Percentiles rank a stretch among this genome's conserved stretches.
phyloP scores from a whole-genome alignment of 768 basidiomycete species.

The Lentinula aciculospora region DNA sequence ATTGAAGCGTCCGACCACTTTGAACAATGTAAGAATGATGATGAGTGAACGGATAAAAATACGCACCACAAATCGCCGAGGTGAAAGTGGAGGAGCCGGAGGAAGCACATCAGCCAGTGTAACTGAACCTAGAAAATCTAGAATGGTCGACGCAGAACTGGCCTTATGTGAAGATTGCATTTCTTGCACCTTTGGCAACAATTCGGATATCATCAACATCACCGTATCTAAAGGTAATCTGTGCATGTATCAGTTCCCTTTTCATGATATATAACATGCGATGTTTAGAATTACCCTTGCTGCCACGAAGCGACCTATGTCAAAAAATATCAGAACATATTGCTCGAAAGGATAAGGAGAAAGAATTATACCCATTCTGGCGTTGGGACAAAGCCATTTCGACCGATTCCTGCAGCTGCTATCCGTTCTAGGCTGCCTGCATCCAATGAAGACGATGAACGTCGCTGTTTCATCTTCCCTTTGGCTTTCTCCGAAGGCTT shows the following conservation, averaged over 20 bases:
- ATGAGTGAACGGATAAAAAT: neutral
- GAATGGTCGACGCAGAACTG: conserved; percentile 61
- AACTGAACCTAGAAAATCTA: conserved; percentile 69
- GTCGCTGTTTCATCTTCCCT: conserved; percentile 84
- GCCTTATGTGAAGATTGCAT: conserved; percentile 66
- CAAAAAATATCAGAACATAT: conserved; percentile 5
- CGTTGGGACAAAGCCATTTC: conserved; percentile 91
- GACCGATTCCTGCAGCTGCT: conserved; percentile 67
- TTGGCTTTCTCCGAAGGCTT: conserved; percentile 77
- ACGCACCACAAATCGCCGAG: conserved; percentile 75
- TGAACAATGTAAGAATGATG: conserved; percentile 8
- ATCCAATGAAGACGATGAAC: conserved; percentile 44
- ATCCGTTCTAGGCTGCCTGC: conserved; percentile 55
- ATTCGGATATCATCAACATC: conserved; percentile 83
- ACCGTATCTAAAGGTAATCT: conserved; percentile 88
- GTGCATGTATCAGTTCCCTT: conserved; percentile 9
- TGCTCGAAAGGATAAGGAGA: neutral
- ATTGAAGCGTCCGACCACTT: conserved; percentile 94
- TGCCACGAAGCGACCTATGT: conserved; percentile 87
- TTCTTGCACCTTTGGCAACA: conserved; percentile 80
- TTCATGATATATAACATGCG: conserved; percentile 4
- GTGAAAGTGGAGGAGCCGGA: conserved; percentile 52
- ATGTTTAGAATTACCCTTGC: conserved; percentile 74
- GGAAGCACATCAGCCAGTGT: conserved; percentile 73
- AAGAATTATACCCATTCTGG: conserved; percentile 86